Evolutionary conservation across 306 rosid species (phyloP), one percentile per base, ranked within the genome.

Genomic region (Fagus crenata): DNA sequence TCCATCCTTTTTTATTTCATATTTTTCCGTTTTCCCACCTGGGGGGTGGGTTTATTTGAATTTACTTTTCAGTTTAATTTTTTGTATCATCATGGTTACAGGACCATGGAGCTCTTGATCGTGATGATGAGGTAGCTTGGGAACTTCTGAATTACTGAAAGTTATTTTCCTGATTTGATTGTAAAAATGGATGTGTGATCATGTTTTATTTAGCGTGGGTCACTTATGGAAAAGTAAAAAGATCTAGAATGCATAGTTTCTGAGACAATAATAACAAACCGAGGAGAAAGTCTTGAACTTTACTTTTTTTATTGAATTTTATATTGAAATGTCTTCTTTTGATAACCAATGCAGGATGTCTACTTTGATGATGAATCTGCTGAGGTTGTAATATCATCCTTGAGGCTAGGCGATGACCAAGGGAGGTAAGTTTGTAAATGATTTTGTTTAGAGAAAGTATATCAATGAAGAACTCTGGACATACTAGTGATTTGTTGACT

Each of bases 351-450:
- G 65, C 92, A 96, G 99, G 97, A 93, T 69, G 99, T 89, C 80
- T 96, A 96, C 88, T 96, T 93, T 86, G 97, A 89, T 55, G 98
- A 96, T 67, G 99, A 96, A 69, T 96, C 98, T 79, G 97, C 98
- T 49, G 98, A 96, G 85, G 98, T 93, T 28, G 97, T 91, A 67
- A 91, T 96, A 87, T 96, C 99, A 22, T 91, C 97, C 74, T 83
- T 96, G 63, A 87, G 98, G 82, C 98, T 96, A 15, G 87, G 97
- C 67, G 98, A 92, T 81, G 99, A 96, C 60, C 93, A 93, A 79
- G 99, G 99, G 83, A 93, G 99, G 99, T 96, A 73, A 84, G 97
- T 86, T 81, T 73, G 49, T 14, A 53, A 80, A 36, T 51, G 4
- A 39, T 39, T 39, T 67, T 67, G 28, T 67, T 67, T 67, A 15